Percentiles rank a stretch among this genome's conserved stretches.
Evolutionary conservation across 495 filamentous ascomycete species (phyloP).

Genomic region (Aspergillus homomorphus): DNA sequence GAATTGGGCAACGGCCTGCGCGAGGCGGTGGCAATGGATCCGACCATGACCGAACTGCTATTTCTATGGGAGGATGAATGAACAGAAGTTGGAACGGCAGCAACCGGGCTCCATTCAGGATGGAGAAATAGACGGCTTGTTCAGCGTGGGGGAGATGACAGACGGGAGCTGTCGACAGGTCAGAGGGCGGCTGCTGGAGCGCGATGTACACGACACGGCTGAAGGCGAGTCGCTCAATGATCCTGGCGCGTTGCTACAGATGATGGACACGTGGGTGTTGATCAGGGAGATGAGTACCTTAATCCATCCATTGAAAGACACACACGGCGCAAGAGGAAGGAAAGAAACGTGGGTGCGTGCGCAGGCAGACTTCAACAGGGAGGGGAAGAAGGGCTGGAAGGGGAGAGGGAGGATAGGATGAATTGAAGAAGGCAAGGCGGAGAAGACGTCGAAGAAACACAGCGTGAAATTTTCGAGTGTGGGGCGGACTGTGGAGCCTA

Average conservation of each 20-base stretch:
- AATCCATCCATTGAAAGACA: slow-evolving; percentile 17
- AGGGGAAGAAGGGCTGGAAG: not conserved
- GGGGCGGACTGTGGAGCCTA: slow-evolving; percentile 25
- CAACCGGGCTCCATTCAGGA: slow-evolving; percentile 24
- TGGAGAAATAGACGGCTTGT: not conserved
- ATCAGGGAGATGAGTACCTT: slow-evolving; percentile 2
- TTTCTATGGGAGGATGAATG: slow-evolving; percentile 9
- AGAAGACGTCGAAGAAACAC: slow-evolving; percentile 12
- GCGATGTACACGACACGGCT: slow-evolving; percentile 23
- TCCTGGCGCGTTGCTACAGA: slow-evolving; percentile 14
- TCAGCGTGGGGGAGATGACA: not conserved
- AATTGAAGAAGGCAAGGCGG: slow-evolving; percentile 11
- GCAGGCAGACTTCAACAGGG: not conserved
- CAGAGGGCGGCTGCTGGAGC: slow-evolving; percentile 1
- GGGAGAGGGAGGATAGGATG: slow-evolving; percentile 6
- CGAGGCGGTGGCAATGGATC: slow-evolving; percentile 35
- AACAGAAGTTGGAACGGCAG: slow-evolving; percentile 4
- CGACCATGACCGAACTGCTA: slow-evolving; percentile 37
- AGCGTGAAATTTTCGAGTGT: slow-evolving; percentile 19
- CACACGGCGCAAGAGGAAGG: not conserved
- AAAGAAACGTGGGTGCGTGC: slow-evolving; percentile 4
- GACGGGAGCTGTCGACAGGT: not conserved
- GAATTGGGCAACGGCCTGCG: slow-evolving; percentile 31
- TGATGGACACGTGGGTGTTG: not conserved
- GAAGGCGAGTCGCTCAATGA: slow-evolving; percentile 4